Base-by-base conservation (phyloP, 768 basidiomycete species). In the Termitomyces sp. region DNA sequence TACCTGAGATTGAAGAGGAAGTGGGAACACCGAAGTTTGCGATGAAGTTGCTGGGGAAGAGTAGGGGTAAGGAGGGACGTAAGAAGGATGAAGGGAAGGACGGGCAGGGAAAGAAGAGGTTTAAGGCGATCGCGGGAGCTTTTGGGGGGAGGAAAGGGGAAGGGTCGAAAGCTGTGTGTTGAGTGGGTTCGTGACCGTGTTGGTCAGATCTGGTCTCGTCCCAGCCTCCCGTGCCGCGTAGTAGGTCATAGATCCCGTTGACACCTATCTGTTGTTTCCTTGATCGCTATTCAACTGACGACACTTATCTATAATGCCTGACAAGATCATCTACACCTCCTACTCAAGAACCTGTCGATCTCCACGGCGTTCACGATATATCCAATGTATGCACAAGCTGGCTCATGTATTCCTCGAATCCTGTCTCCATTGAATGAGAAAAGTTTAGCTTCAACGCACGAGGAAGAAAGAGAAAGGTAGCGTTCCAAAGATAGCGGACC, bases 41-140 rank as follows among this genome's bases (percentile, higher is more conserved):
- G 38, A 71, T 71, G 53, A 71, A 67, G 63, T 69, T 70, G 36
- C 70, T 68, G 1, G 70, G 73, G 70, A 67, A 50, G 11, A 66
- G 57, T 17, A 66, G 68, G 8, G 65, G 52, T 25, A 25, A 25
- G 20, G 31, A 36, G 6, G 47, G 47, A 52, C 25, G 31, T 20
- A 49, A 42, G 46, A 38, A 38, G 20, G 38, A 3, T 10, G 25
- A 11, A 50, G 45, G 58, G 38, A 15, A 50, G 49, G 52, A 43
- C 5, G 29, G 36, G 2, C 29, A 38, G 20, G 31, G 31, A 6
- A 51, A 47, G 31, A 2, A 7, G 54, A 34, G 58, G 14, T 38
- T 47, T 47, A 63, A 11, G 38, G 17, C 5, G 43, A 59, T 51
- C 4, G 20, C 31, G 48, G 29, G 31, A 31, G 49, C 36, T 17